Percentiles rank a stretch among this genome's conserved stretches.
phyloP scores from a whole-genome alignment of 345 rosid genomes.

The Euphorbia tirucalli region DNA sequence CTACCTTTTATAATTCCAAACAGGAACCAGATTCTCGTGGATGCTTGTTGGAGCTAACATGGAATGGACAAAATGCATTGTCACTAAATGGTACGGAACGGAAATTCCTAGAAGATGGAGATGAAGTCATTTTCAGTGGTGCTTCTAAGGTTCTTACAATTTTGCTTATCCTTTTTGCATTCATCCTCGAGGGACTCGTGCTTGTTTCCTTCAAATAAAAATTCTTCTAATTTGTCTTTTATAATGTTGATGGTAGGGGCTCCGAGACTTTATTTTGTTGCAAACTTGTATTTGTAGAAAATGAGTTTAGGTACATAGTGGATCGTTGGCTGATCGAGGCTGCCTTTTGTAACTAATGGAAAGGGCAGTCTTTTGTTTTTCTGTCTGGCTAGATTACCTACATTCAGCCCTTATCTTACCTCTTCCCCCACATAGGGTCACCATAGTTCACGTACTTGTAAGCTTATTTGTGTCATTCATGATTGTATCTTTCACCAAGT shows the following conservation, averaged over 20 bases:
- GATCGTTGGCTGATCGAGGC: background rate
- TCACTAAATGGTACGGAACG: slow-evolving; percentile 56
- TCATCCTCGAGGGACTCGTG: background rate
- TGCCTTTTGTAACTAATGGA: background rate
- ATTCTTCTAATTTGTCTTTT: background rate
- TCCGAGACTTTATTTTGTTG: background rate
- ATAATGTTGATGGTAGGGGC: background rate
- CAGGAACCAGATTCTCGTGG: slow-evolving; percentile 90
- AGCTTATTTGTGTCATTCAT: too few species aligned
- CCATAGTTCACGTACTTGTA: too few species aligned
- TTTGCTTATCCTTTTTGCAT: background rate
- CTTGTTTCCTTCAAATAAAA: background rate
- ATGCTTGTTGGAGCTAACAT: slow-evolving; percentile 90
- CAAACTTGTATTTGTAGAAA: background rate
- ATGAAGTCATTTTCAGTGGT: slow-evolving; percentile 79
- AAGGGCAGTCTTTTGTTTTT: background rate
- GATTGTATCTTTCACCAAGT: background rate
- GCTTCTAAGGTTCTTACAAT: slow-evolving; percentile 58
- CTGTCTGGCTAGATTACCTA: background rate
- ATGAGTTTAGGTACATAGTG: background rate
- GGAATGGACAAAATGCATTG: slow-evolving; percentile 86
- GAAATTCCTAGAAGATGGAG: slow-evolving; percentile 90
- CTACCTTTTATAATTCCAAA: slow-evolving; percentile 17
- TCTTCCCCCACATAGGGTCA: background rate
- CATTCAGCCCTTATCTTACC: background rate